phyloP scores from a whole-genome alignment of 148 eudicot genomes.

The Polygonum aviculare region DNA sequence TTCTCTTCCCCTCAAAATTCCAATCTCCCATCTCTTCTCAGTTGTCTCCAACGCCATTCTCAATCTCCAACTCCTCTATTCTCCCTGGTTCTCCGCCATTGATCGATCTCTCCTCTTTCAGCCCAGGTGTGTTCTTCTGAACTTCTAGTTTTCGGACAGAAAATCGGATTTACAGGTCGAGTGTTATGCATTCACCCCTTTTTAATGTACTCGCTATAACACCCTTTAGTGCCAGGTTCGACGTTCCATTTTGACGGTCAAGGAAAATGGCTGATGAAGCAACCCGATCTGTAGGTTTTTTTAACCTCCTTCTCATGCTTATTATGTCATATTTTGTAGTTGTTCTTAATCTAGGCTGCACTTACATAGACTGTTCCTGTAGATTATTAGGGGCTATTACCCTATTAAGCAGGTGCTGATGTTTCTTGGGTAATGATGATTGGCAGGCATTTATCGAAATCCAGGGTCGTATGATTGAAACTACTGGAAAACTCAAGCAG shows the following conservation, averaged over 20 bases:
- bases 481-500: slow-evolving; percentile 14
- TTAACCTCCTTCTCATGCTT: background rate
- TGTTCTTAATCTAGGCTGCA: background rate
- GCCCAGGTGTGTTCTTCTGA: too few species aligned
- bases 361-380: background rate
- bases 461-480: slow-evolving; percentile 16
- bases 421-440: background rate
- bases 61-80: too few species aligned
- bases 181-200: background rate
- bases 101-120: too few species aligned
- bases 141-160: too few species aligned
- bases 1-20: too few species aligned
- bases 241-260: background rate
- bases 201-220: background rate
- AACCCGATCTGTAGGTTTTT: slow-evolving; percentile 8
- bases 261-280: slow-evolving; percentile 15
- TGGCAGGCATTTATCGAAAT: slow-evolving; percentile 13
- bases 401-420: background rate
- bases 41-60: too few species aligned
- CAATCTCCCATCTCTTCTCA: too few species aligned
- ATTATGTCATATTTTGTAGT: background rate
- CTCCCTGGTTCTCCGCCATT: too few species aligned
- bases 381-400: background rate
- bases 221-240: background rate
- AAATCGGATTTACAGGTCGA: too few species aligned